phyloP scores from a whole-genome alignment of 257 asterid genomes.

The Gentiana macrophylla region DNA sequence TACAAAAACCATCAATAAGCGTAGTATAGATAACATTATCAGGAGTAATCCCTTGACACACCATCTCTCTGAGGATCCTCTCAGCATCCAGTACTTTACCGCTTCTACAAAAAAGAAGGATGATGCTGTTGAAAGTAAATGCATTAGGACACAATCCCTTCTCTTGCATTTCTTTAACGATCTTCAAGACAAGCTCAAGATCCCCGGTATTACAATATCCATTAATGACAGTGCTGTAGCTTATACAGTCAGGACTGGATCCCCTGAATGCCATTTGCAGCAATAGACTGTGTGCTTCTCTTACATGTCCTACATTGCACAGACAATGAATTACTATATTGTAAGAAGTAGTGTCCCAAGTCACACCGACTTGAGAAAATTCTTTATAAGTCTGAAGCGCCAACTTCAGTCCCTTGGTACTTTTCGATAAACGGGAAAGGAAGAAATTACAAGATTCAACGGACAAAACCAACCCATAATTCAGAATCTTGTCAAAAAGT shows the following conservation, averaged over 20 bases:
- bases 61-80: constrained; percentile 68
- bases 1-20: constrained; percentile 71
- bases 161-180: constrained; percentile 45
- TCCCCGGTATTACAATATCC: constrained; percentile 66
- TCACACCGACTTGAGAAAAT: constrained; percentile 57
- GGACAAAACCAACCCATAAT: constrained; percentile 61
- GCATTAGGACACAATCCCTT: constrained; percentile 69
- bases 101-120: constrained; percentile 49
- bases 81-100: constrained; percentile 64
- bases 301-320: constrained; percentile 46
- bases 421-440: constrained; percentile 51
- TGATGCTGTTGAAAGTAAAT: constrained; percentile 63
- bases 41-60: constrained; percentile 47
- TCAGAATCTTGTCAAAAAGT: constrained; percentile 57
- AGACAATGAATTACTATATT: constrained; percentile 67
- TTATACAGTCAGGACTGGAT: constrained; percentile 65
- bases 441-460: constrained; percentile 66
- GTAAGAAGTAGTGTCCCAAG: constrained; percentile 66
- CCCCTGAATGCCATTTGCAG: constrained; percentile 65
- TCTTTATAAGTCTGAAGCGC: constrained; percentile 47
- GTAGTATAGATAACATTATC: constrained; percentile 81
- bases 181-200: constrained; percentile 38
- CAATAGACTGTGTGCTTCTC: constrained; percentile 72
- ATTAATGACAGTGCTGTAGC: constrained; percentile 71
- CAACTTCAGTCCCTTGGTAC: constrained; percentile 32